Evolutionary conservation across 2,329 filamentous ascomycete species (phyloP), one percentile per base, ranked within the genome.

Genomic region (Aspergillus persii): DNA sequence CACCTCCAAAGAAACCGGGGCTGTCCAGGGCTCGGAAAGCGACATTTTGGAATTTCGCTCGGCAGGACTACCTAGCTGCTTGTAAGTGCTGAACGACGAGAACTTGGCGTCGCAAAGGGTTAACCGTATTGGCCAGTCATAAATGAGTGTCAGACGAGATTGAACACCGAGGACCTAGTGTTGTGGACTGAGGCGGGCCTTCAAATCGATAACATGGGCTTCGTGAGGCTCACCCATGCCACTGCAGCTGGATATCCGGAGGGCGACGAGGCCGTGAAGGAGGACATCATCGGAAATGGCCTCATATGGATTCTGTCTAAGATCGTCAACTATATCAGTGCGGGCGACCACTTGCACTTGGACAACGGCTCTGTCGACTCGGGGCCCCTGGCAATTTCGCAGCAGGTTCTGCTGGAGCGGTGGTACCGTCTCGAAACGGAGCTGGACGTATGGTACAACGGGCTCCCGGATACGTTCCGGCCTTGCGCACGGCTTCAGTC

Each of bases 31-130:
- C 79, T 9, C 79, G 85, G 23, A 80, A 77, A 68, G 85, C 86
- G 6, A 85, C 84, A 0, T 89, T 89, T 68, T 89, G 86, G 86
- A 88, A 87, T 63, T 86, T 88, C 69, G 86, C 86, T 15, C 77
- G 86, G 27, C 86, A 89, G 65, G 86, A 89, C 63, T 86, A 88
- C 74, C 75, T 88, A 31, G 82, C 84, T 66, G 86, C 86, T 54
- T 87, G 83, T 75, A 83, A 75, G 76, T 72, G 23, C 12, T 46
- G 33, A 8, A 9, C 8, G 36, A 30, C 7, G 27, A 26, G 49
- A 1, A 3, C 27, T 41, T 26, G 8, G 31, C 30, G n/a, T 0
- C 1, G 15, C 18, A 52, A 11, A 56, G 61, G 61, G 53, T 63
- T 54, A 31, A 58, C 41, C 48, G 49, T 9, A 9, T 33, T 4